Conservation (phyloP, 1,284 basidiomycete genomes). For the Anthracocystis panici-leucophaei region DNA sequence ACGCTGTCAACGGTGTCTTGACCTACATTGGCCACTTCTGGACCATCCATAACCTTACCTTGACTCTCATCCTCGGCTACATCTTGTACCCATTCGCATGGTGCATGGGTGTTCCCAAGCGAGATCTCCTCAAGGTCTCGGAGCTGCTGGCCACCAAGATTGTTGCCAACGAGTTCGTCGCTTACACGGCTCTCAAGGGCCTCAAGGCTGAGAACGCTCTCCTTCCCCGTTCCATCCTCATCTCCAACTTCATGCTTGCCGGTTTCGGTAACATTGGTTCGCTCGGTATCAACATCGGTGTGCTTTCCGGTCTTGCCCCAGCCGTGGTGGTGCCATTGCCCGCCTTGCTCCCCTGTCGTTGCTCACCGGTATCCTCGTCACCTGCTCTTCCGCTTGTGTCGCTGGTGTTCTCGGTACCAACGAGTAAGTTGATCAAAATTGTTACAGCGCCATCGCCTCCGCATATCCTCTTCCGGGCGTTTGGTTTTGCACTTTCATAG, state of each 20-base stretch:
- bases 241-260: slow-evolving; percentile 84
- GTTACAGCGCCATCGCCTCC: neutral
- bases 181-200: slow-evolving; percentile 73
- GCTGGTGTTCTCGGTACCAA: slow-evolving; percentile 68
- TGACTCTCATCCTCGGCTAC: slow-evolving; percentile 84
- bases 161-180: slow-evolving; percentile 83
- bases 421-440: slow-evolving; percentile 1
- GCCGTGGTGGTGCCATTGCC: slow-evolving; percentile 79
- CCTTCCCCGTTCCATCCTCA: slow-evolving; percentile 78
- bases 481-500: slow-evolving; percentile 5
- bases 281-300: slow-evolving; percentile 89
- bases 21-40: slow-evolving; percentile 90
- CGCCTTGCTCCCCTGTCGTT: slow-evolving; percentile 78
- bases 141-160: slow-evolving; percentile 86
- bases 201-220: slow-evolving; percentile 73
- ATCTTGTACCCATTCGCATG: slow-evolving; percentile 83
- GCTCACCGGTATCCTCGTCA: slow-evolving; percentile 69
- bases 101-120: slow-evolving; percentile 73
- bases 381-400: slow-evolving; percentile 70
- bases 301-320: slow-evolving; percentile 84
- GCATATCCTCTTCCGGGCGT: slow-evolving; percentile 27
- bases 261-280: slow-evolving; percentile 85
- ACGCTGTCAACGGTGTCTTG: slow-evolving; percentile 83
- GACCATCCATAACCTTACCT: slow-evolving; percentile 81
- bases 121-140: slow-evolving; percentile 69